Conservation (phyloP, 129 eudicot species). For the Ambrosia trifida region DNA sequence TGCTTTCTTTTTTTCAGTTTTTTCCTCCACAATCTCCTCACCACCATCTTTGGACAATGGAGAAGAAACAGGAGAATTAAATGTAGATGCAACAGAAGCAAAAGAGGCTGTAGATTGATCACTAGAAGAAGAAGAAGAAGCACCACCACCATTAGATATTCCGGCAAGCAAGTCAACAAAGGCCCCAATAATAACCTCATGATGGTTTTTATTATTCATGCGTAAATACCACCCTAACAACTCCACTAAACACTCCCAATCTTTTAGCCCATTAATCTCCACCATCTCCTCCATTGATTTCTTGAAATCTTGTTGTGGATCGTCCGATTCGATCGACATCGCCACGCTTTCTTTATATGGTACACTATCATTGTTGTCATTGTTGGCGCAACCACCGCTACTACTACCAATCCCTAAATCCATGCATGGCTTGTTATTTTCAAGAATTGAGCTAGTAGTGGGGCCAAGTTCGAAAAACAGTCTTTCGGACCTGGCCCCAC, state of each 20-base stretch:
- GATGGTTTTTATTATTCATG: conserved; percentile 72
- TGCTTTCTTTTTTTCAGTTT: conserved; percentile 17
- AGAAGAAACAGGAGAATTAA: conserved; percentile 39
- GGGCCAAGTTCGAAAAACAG: conserved; percentile 67
- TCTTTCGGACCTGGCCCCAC: conserved; percentile 60
- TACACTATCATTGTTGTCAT: background rate
- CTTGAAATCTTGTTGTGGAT: conserved; percentile 85
- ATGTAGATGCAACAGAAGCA: conserved; percentile 54
- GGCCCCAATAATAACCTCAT: conserved; percentile 75
- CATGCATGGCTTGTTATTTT: conserved; percentile 20
- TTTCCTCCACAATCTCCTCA: conserved; percentile 29
- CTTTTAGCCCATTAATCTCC: conserved; percentile 64
- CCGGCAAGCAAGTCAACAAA: conserved; percentile 74
- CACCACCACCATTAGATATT: conserved; percentile 9
- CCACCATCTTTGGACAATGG: conserved; percentile 32
- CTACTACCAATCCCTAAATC: background rate
- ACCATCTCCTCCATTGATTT: conserved; percentile 93
- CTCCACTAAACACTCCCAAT: conserved; percentile 83
- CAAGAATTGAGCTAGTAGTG: conserved; percentile 50
- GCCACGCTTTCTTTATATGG: conserved; percentile 69
- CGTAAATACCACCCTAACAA: conserved; percentile 80
- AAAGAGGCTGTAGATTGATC: conserved; percentile 39
- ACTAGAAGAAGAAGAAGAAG: conserved; percentile 33
- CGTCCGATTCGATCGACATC: conserved; percentile 64
- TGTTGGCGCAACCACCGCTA: background rate